These are phyloP conservation scores for Pythium scleroteichum DNA, from an alignment of 352 stramenopile genomes.

Conservation along the genomic window DNA sequence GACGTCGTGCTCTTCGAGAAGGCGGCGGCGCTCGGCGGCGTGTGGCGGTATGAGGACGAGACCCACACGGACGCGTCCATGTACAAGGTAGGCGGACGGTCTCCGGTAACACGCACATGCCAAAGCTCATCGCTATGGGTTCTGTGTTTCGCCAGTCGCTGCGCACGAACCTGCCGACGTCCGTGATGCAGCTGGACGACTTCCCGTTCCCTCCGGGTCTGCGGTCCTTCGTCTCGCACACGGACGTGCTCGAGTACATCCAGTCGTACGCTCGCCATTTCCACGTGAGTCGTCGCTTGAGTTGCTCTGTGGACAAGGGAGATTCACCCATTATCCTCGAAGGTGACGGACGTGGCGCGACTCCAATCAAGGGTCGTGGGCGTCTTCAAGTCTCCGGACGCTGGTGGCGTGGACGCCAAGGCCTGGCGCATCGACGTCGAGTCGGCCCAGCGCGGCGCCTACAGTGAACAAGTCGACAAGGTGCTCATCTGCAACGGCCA, in stretches of 20 bases:
- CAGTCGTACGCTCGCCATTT: constrained; percentile 63
- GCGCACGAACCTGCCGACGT: constrained; percentile 75
- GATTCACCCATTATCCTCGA: background rate
- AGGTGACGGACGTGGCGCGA: constrained; percentile 48
- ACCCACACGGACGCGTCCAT: constrained; percentile 54
- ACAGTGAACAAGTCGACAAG: constrained; percentile 74
- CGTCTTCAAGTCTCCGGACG: constrained; percentile 38
- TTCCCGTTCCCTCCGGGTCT: constrained; percentile 60
- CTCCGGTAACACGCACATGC: background rate
- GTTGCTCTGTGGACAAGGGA: background rate
- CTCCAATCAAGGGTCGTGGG: constrained; percentile 54
- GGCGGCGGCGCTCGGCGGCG: constrained; percentile 50
- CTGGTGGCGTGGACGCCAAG: background rate
- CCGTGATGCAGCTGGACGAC: constrained; percentile 78
- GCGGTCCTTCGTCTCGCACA: constrained; percentile 62
- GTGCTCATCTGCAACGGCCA: constrained; percentile 80
- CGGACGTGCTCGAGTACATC: constrained; percentile 68
- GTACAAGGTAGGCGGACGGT: constrained; percentile 52
- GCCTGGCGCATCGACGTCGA: constrained; percentile 46
- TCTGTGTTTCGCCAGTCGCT: constrained; percentile 44
- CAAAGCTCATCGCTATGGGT: background rate
- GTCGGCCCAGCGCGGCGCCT: constrained; percentile 37
- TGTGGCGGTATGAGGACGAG: constrained; percentile 78
- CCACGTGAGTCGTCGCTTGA: constrained; percentile 10
- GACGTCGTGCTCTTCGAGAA: constrained; percentile 78